Evolutionary conservation across 164 flowering plant genomes (phyloP).

Genomic region (Santalum album): DNA sequence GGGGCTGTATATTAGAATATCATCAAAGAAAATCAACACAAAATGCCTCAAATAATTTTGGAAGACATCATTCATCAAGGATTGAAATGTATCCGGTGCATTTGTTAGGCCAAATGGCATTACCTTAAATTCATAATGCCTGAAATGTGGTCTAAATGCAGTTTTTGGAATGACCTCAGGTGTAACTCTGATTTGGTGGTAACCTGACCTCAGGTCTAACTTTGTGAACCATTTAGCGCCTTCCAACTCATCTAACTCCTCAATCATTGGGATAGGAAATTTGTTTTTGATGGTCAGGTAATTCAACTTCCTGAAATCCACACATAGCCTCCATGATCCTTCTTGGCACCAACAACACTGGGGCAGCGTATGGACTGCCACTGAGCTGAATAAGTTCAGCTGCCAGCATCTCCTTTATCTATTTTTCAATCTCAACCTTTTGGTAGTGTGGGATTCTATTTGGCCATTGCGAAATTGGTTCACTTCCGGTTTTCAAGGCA

Average conservation of each 20-base stretch:
- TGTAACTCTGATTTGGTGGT: neutral
- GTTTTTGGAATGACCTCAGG: neutral
- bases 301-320: neutral
- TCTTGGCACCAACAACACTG: neutral
- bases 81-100: neutral
- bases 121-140: neutral
- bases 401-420: neutral
- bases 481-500: no score
- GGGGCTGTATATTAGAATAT: constrained; percentile 14
- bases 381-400: neutral
- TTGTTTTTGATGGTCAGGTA: neutral
- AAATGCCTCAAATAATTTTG: neutral
- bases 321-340: neutral
- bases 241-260: neutral
- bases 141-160: neutral
- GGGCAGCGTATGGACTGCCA: neutral
- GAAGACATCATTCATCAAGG: constrained; percentile 11
- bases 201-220: neutral
- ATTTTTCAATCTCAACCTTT: neutral
- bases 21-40: constrained; percentile 16
- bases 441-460: neutral
- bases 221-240: neutral
- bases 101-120: neutral
- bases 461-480: no score
- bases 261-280: neutral